These are phyloP conservation scores for Tetrastigma voinierianum DNA, from an alignment of 164 flowering plant species.

Conservation along the genomic window DNA sequence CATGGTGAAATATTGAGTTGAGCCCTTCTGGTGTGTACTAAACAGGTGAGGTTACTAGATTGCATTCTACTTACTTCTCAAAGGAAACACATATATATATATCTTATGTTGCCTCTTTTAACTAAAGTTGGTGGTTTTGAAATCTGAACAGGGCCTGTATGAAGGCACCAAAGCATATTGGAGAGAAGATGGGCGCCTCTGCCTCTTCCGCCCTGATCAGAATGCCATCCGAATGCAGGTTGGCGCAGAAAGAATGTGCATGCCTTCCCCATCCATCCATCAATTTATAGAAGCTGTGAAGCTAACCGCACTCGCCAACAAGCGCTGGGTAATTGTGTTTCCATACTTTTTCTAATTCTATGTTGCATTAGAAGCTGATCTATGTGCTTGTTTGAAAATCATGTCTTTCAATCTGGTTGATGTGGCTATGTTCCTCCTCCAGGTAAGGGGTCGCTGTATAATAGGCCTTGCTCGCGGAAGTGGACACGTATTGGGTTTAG, in stretches of 20 bases:
- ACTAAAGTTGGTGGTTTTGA: background rate
- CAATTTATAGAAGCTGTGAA: conserved; percentile 84
- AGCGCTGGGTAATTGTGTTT: conserved; percentile 61
- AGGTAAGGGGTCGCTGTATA: conserved; percentile 82
- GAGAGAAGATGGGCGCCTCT: conserved; percentile 53
- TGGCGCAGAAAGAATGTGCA: conserved; percentile 91
- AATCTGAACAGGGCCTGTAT: conserved; percentile 51
- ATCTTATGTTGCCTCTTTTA: too few relatives aligned
- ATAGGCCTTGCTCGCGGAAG: conserved; percentile 86
- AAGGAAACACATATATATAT: too few relatives aligned
- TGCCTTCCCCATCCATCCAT: conserved; percentile 78
- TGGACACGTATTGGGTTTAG: conserved; percentile 74
- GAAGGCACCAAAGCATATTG: conserved; percentile 89
- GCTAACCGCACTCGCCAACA: conserved; percentile 68
- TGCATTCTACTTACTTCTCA: background rate
- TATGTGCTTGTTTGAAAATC: background rate
- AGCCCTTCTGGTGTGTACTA: conserved; percentile 43
- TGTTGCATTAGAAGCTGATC: background rate
- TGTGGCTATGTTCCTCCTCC: conserved; percentile 79
- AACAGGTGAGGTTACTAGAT: conserved; percentile 44
- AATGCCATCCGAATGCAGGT: conserved; percentile 72
- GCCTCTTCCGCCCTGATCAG: conserved; percentile 81
- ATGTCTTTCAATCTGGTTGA: background rate
- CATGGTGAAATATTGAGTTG: conserved; percentile 47
- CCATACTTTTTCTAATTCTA: background rate